These are phyloP conservation scores for Tinospora cordifolia DNA, from an alignment of 164 flowering plant genomes.

Conservation along the genomic window DNA sequence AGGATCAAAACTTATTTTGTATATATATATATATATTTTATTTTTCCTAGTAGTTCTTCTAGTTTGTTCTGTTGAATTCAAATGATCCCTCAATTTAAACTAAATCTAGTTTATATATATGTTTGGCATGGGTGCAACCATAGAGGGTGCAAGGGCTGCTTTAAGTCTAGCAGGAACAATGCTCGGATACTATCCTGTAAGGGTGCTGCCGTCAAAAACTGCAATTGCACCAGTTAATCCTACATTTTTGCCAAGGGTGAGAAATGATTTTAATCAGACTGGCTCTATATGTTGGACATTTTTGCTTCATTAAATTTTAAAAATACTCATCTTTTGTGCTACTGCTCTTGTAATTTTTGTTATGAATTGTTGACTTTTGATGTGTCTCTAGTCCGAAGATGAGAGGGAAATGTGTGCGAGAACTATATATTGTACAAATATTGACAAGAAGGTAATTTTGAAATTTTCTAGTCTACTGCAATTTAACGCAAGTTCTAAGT, in stretches of 20 bases:
- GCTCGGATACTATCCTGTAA: constrained; percentile 76
- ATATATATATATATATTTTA: neutral
- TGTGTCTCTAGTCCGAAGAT: constrained; percentile 50
- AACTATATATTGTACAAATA: constrained; percentile 80
- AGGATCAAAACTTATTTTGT: neutral
- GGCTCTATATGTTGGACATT: neutral
- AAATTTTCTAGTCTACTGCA: neutral
- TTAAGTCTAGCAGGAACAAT: constrained; percentile 63
- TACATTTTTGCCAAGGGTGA: constrained; percentile 71
- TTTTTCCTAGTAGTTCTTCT: neutral
- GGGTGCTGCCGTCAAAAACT: constrained; percentile 78
- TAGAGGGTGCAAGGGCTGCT: constrained; percentile 73
- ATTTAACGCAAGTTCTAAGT: constrained; percentile 5
- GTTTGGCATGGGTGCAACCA: constrained; percentile 10
- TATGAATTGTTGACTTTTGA: neutral
- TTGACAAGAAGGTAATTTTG: constrained; percentile 67
- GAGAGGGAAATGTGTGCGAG: constrained; percentile 87
- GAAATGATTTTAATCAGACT: constrained; percentile 7
- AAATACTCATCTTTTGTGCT: neutral
- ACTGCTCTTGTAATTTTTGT: constrained; percentile 1
- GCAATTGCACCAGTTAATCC: constrained; percentile 91
- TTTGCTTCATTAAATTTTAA: neutral
- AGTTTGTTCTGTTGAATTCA: neutral
- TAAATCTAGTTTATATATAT: constrained; percentile 1
- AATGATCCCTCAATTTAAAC: neutral